Evolutionary conservation across 192 early-diverging fungal species (phyloP).

Genomic region (Rhizoclosmatium globosum): DNA sequence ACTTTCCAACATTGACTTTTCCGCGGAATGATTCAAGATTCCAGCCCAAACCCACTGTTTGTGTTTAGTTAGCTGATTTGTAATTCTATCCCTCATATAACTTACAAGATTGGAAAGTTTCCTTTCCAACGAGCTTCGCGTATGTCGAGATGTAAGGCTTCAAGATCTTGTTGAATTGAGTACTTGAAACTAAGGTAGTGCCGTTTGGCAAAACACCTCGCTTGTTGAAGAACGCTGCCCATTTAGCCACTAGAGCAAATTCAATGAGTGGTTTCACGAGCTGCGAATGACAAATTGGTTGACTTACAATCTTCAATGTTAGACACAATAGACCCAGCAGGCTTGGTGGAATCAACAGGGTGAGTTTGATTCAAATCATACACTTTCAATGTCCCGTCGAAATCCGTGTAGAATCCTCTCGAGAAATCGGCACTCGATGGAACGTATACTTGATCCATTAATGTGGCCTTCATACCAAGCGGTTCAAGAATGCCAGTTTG

Average conservation of each 20-base stretch:
- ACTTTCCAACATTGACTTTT: not conserved
- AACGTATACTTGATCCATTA: not conserved
- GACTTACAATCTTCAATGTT: not conserved
- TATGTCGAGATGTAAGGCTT: not conserved
- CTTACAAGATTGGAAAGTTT: not conserved
- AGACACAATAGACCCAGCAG: not conserved
- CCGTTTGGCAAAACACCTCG: conserved; percentile 15
- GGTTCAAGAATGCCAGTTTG: conserved; percentile 5
- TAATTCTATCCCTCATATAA: not conserved
- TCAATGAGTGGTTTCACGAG: not conserved
- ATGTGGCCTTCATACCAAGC: conserved; percentile 22
- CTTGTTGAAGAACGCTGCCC: conserved; percentile 20
- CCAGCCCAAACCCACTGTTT: conserved; percentile 22
- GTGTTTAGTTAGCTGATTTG: not conserved
- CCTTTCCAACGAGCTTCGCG: not conserved
- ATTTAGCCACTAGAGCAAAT: conserved; percentile 20
- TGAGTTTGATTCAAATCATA: conserved; percentile 13
- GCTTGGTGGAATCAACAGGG: not conserved
- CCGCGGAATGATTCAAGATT: conserved; percentile 26
- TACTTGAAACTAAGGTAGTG: not conserved
- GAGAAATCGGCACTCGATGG: not conserved
- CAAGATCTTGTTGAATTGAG: not conserved
- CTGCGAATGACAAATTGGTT: not conserved
- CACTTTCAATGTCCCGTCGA: not conserved
- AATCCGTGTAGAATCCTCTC: not conserved